Evolutionary conservation across 768 basidiomycete genomes (phyloP), one percentile per base, ranked within the genome.

Genomic region (Kwoniella dendrophila): DNA sequence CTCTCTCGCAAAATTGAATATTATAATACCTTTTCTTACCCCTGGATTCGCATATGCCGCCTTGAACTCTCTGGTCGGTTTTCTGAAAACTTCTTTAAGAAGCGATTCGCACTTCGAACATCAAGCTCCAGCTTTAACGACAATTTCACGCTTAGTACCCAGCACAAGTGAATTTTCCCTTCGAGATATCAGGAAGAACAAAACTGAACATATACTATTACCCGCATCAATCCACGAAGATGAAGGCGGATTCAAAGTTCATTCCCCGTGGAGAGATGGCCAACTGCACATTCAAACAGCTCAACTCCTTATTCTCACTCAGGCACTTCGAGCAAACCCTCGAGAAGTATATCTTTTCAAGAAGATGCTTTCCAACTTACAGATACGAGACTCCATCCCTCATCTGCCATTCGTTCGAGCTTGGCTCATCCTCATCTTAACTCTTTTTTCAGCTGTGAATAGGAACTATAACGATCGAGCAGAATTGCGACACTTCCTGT

Each of bases 161-260:
- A 18, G 43, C 22, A 63, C 71, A 12, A 58, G 61, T 24, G 71
- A 65, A 33, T 51, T 75, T 8, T 71, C 71, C 0, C 54, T 75
- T 4, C 62, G 73, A 8, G 71, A 70, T 36, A 72, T 75, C 22
- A 30, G 71, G 41, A 70, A 71, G 59, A 72, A 66, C 52, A 72
- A 71, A 48, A 63, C 71, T 2, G 73, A 75, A 55, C 62, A 63
- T 30, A 45, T 75, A 24, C 56, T 75, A 1, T 64, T 75, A 1
- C 73, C 73, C 10, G 73, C 73, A 4, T 75, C 71, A 40, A 72
- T 72, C 32, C 73, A 72, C 32, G 73, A 72, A 33, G 73, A 75
- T 50, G 67, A 70, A 26, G 73, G 71, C 11, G 69, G 69, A 1
- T 75, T 70, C 69, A 71, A 72, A 34, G 47, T 71, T 1, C 73